Percentiles rank a stretch among this genome's conserved stretches.
Evolutionary conservation across 1,284 basidiomycete genomes (phyloP).

Genomic region (Apiotrichum montevideense): DNA sequence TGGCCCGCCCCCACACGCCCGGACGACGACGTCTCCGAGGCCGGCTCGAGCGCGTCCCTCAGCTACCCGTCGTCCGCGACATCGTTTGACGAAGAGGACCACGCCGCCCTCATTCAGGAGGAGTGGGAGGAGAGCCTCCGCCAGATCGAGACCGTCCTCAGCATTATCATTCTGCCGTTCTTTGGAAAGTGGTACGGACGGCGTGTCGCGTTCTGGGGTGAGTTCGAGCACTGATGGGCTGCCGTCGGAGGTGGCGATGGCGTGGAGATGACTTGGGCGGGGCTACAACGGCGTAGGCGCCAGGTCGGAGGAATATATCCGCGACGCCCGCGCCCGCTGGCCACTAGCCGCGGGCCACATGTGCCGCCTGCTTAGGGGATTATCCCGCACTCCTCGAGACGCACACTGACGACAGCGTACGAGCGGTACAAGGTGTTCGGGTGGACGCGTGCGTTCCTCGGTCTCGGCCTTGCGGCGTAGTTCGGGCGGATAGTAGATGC

Average conservation of each 20-base stretch:
- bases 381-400: slow-evolving; percentile 6
- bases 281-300: too few relatives aligned
- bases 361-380: too few relatives aligned
- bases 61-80: slow-evolving; percentile 51
- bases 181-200: slow-evolving; percentile 83
- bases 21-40: slow-evolving; percentile 13
- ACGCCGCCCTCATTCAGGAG: slow-evolving; percentile 64
- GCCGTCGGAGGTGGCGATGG: too few relatives aligned
- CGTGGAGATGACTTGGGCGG: too few relatives aligned
- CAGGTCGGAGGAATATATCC: too few relatives aligned
- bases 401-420: slow-evolving; percentile 53
- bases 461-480: slow-evolving; percentile 8
- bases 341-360: too few relatives aligned
- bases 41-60: slow-evolving; percentile 10
- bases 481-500: too few relatives aligned
- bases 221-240: slow-evolving; percentile 33
- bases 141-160: slow-evolving; percentile 73
- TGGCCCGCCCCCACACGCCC: slow-evolving; percentile 22
- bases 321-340: too few relatives aligned
- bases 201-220: slow-evolving; percentile 77
- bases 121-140: slow-evolving; percentile 87
- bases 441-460: slow-evolving; percentile 61
- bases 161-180: slow-evolving; percentile 74
- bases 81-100: slow-evolving; percentile 58
- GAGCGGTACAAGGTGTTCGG: slow-evolving; percentile 64